Evolutionary conservation across 371 early-diverging fungal genomes (phyloP), one percentile per base, ranked within the genome.

Genomic region (Rhizopus sp.): DNA sequence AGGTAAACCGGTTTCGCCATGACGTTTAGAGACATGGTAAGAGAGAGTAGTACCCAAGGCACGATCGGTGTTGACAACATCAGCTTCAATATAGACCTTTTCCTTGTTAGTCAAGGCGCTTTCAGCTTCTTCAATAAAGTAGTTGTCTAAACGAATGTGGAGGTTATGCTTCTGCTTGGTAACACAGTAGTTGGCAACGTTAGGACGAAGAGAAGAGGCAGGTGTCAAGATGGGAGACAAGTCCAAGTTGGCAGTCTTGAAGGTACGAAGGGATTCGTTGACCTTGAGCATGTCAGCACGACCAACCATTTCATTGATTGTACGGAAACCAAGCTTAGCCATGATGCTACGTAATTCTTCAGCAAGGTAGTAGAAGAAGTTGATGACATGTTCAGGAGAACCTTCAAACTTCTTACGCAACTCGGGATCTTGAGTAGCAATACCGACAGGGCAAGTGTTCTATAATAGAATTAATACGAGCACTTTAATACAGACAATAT

Each of bases 331-430:
- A 23, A 98, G 88, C 60, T 78, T 78, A 32, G 98, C 96, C 97
- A 98, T 96, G 73, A 93, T 83, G 29, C 75, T 67, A 53, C 98
- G 91, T 65, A 89, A 61, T 64, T 98, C 96, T 73, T 98, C 98
- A 30, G 96, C 95, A 59, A 98, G 83, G 66, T 94, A 98, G 81
- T 88, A 88, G 83, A 98, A 98, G 83, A 95, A 98, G 84, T 98
- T 96, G 73, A 98, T 80, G 32, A 96, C 96, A 60, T 98, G 90
- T 70, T 98, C 98, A 17, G 98, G 95, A 53, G 83, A 75, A 13
- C 98, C 98, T 53, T 80, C 88, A 69, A 98, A 98, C 82, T 95
- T 96, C 62, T 88, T 87, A 39, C 98, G 91, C 51, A 98, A 83
- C 50, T 80, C 88, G 6, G 94, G 92, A 68, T 98, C 98, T 79